Conservation (phyloP, 495 filamentous ascomycete species). For the Paragyromitra xinjiangensis region DNA sequence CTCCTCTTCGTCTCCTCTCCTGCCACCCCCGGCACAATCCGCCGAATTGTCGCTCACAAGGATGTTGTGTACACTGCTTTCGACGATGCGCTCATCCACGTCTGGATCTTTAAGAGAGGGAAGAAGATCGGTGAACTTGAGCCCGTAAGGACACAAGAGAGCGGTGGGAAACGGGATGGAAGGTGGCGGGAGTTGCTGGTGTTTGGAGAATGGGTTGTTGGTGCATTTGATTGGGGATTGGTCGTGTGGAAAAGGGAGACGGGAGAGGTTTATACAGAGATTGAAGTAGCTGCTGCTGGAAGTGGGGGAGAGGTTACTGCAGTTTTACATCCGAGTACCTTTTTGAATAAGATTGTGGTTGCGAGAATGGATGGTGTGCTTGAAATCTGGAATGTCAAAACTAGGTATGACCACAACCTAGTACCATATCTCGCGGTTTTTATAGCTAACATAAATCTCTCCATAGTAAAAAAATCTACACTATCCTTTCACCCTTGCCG, state of each 20-base stretch:
- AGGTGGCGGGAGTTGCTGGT: conserved; percentile 71
- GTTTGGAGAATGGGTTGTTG: conserved; percentile 92
- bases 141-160: conserved; percentile 58
- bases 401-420: conserved; percentile 62
- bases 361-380: conserved; percentile 86
- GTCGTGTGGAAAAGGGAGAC: conserved; percentile 89
- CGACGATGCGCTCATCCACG: conserved; percentile 67
- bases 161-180: conserved; percentile 34
- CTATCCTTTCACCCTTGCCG: conserved; percentile 71
- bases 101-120: conserved; percentile 97
- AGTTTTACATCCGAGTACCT: conserved; percentile 65
- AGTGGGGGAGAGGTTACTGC: conserved; percentile 44
- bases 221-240: conserved; percentile 75
- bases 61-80: conserved; percentile 87
- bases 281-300: conserved; percentile 43
- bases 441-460: conserved; percentile 19
- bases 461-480: conserved; percentile 76
- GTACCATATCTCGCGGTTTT: neutral
- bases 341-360: conserved; percentile 92
- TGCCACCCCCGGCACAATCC: conserved; percentile 84
- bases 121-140: conserved; percentile 79
- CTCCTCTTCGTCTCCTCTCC: conserved; percentile 91
- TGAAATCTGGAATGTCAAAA: conserved; percentile 97
- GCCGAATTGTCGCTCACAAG: conserved; percentile 86
- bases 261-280: conserved; percentile 81